These are phyloP conservation scores for Purpureocillium takamizusanense DNA, from an alignment of 2,329 filamentous ascomycete species.

Conservation along the genomic window DNA sequence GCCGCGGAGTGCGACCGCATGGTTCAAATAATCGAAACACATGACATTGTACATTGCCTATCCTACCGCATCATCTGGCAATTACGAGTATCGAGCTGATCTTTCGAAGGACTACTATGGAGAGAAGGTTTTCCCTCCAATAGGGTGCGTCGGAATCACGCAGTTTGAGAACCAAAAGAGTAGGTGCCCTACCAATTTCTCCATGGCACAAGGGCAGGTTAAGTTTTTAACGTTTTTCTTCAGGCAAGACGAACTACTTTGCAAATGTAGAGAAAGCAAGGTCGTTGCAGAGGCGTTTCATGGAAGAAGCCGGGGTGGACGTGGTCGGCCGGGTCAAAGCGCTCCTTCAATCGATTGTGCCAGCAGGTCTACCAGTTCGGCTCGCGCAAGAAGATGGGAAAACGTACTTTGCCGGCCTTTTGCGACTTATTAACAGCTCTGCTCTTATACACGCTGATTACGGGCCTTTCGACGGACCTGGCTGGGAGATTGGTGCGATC, in stretches of 20 bases:
- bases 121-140: background rate
- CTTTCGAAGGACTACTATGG: background rate
- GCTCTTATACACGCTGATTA: conserved; percentile 1
- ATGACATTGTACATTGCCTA: background rate
- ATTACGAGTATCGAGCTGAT: too few relatives aligned
- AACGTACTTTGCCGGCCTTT: background rate
- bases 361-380: background rate
- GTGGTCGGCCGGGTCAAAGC: background rate
- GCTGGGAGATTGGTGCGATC: conserved; percentile 1
- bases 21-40: background rate
- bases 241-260: background rate
- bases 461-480: background rate
- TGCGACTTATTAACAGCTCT: conserved; percentile 1
- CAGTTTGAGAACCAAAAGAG: conserved; percentile 1
- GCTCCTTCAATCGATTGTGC: background rate
- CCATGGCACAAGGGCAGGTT: too few relatives aligned
- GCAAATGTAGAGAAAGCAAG: background rate
- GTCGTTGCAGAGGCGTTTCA: background rate
- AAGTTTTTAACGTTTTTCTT: too few relatives aligned
- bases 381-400: background rate
- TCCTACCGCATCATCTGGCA: too few relatives aligned
- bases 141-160: conserved; percentile 1
- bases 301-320: background rate
- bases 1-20: background rate
- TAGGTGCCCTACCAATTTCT: background rate